Conservation (phyloP, 164 flowering plant genomes). For the Buxus sempervirens region DNA sequence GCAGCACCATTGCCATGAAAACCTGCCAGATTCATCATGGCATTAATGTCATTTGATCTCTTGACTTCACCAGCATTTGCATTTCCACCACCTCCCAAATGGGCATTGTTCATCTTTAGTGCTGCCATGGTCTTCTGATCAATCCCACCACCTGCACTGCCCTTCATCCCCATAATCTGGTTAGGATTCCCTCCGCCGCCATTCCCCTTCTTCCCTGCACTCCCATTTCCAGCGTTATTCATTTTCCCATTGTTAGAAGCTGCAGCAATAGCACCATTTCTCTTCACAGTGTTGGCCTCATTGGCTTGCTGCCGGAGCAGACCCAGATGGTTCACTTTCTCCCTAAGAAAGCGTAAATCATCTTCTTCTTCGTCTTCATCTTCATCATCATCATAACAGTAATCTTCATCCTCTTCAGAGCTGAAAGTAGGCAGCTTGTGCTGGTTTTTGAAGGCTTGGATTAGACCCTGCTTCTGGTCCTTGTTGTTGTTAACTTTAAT, state of each 20-base stretch:
- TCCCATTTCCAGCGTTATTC: constrained; percentile 22
- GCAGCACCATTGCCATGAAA: constrained; percentile 33
- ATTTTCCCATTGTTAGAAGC: constrained; percentile 20
- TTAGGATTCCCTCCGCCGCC: constrained; percentile 20
- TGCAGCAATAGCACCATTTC: constrained; percentile 12
- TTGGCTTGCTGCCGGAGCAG: constrained; percentile 39
- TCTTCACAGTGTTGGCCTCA: constrained; percentile 26
- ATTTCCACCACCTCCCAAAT: constrained; percentile 14
- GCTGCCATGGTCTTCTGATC: constrained; percentile 31
- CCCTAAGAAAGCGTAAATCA: constrained; percentile 28
- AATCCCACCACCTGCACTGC: constrained; percentile 19
- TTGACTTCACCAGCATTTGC: constrained; percentile 8
- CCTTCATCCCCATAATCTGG: constrained; percentile 32
- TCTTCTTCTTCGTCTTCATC: constrained; percentile 39
- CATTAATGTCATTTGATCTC: constrained; percentile 26
- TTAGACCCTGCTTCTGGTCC: constrained; percentile 36
- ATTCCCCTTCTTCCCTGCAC: constrained; percentile 4
- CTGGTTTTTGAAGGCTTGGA: constrained; percentile 48
- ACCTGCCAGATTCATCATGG: constrained; percentile 48
- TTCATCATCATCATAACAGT: constrained; percentile 27
- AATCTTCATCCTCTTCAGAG: constrained; percentile 41
- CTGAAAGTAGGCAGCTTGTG: constrained; percentile 33
- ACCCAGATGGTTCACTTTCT: constrained; percentile 27
- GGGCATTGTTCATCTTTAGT: constrained; percentile 22
- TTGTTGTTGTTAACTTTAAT: constrained; percentile 38